Conservation (phyloP, 1,139 yeast genomes). For the Candida buenavistaensis region DNA sequence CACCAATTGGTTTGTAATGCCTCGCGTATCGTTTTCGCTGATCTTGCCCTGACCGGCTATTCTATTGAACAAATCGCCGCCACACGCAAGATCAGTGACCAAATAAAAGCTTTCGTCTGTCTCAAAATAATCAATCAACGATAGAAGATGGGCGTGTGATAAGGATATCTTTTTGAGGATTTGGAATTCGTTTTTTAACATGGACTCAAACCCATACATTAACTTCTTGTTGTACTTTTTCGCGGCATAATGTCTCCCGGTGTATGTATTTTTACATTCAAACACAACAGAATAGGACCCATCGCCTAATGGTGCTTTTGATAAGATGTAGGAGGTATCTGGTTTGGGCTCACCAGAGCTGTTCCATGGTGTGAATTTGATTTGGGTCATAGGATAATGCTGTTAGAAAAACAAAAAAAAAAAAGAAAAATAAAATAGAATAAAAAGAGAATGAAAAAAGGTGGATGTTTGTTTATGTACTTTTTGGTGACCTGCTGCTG, state of each 20-base stretch:
- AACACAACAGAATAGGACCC: slow-evolving; percentile 42
- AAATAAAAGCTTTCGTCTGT: slow-evolving; percentile 59
- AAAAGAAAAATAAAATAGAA: neutral
- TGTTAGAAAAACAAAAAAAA: neutral
- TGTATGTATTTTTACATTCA: slow-evolving; percentile 36
- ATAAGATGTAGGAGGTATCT: slow-evolving; percentile 36
- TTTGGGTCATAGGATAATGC: slow-evolving; percentile 2
- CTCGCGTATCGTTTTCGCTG: slow-evolving; percentile 49
- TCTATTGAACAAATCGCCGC: slow-evolving; percentile 69
- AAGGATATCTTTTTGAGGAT: slow-evolving; percentile 50
- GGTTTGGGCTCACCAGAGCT: slow-evolving; percentile 1
- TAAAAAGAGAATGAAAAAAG: slow-evolving; percentile 1
- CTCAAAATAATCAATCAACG: slow-evolving; percentile 69
- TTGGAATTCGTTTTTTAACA: slow-evolving; percentile 55
- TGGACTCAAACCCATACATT: slow-evolving; percentile 34
- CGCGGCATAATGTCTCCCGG: slow-evolving; percentile 40
- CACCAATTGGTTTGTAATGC: slow-evolving; percentile 30
- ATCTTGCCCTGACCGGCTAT: slow-evolving; percentile 46
- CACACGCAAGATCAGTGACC: slow-evolving; percentile 66
- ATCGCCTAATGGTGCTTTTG: slow-evolving; percentile 33
- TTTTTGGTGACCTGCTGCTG: too few species aligned
- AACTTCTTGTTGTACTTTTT: slow-evolving; percentile 35
- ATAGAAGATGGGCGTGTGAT: slow-evolving; percentile 52
- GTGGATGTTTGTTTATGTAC: too few species aligned
- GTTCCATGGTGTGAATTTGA: slow-evolving; percentile 7